These are phyloP conservation scores for Lasiosphaeria miniovina DNA, from an alignment of 495 filamentous ascomycete genomes.

Conservation along the genomic window DNA sequence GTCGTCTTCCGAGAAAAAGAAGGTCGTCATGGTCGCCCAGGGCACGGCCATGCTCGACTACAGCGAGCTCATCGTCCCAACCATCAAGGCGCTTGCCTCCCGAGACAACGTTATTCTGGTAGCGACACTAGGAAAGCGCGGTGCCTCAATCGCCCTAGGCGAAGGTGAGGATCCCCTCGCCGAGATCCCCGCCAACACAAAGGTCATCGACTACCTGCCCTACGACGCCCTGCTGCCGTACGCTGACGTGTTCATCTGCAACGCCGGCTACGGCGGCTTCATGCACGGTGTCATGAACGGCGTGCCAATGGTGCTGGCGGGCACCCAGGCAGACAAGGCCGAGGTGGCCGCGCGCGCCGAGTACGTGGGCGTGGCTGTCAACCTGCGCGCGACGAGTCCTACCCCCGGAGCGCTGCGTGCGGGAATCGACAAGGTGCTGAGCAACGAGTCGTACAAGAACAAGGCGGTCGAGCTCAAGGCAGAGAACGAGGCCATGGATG, in stretches of 20 bases:
- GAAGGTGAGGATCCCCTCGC: not conserved
- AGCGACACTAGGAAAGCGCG: constrained; percentile 30
- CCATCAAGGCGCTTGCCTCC: constrained; percentile 27
- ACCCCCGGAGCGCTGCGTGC: constrained; percentile 22
- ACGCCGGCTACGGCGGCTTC: constrained; percentile 40
- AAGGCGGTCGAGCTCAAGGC: constrained; percentile 19
- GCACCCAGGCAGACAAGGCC: constrained; percentile 37
- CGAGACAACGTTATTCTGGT: constrained; percentile 29
- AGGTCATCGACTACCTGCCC: constrained; percentile 34
- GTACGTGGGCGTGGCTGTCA: constrained; percentile 34
- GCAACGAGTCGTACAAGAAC: constrained; percentile 12
- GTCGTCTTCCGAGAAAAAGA: constrained; percentile 18
- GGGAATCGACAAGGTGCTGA: constrained; percentile 28
- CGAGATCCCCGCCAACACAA: constrained; percentile 26
- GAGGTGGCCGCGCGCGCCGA: constrained; percentile 33
- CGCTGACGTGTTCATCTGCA: constrained; percentile 37
- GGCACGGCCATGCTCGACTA: constrained; percentile 34
- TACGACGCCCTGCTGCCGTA: constrained; percentile 37
- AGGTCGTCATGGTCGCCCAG: constrained; percentile 38
- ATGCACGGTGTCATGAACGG: constrained; percentile 39
- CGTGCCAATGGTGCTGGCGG: constrained; percentile 39
- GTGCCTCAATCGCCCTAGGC: constrained; percentile 6
- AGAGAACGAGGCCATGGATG: constrained; percentile 22
- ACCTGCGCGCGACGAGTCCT: constrained; percentile 25
- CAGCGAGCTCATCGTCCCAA: constrained; percentile 34